These are phyloP conservation scores for Blastobotrys persicus DNA, from an alignment of 1,139 yeast genomes.

Conservation along the genomic window DNA sequence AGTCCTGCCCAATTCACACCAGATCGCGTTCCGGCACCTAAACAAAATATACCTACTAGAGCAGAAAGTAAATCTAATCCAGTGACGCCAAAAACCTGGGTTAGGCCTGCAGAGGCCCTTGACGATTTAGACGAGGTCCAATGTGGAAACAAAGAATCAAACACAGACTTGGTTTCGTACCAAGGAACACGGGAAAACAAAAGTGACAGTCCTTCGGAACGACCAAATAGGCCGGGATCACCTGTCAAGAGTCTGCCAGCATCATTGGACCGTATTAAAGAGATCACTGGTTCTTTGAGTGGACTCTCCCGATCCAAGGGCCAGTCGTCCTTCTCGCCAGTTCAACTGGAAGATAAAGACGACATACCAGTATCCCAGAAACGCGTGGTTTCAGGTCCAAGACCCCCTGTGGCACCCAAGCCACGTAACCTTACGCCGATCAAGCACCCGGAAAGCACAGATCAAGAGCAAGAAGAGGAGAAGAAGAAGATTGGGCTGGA, in stretches of 20 bases:
- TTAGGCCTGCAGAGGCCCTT: background rate
- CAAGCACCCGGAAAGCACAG: conserved; percentile 6
- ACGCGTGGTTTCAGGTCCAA: conserved; percentile 15
- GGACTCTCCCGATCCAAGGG: background rate
- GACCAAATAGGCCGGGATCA: background rate
- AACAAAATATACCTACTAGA: background rate
- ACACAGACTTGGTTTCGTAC: background rate
- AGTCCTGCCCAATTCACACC: too few species aligned
- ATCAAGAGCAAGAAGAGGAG: conserved; percentile 9
- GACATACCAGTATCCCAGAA: conserved; percentile 9
- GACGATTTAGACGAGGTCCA: too few species aligned
- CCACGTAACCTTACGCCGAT: conserved; percentile 17
- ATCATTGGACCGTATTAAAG: background rate
- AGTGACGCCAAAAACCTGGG: background rate
- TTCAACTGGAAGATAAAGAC: conserved; percentile 1
- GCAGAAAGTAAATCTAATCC: background rate
- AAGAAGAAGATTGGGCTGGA: conserved; percentile 1
- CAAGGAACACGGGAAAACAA: background rate
- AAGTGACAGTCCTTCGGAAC: background rate
- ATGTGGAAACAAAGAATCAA: too few species aligned
- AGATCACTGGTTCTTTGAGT: conserved; percentile 1
- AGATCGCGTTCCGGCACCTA: too few species aligned
- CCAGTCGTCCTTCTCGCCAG: background rate
- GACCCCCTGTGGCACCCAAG: conserved; percentile 21
- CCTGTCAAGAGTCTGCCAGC: background rate